Evolutionary conservation across 2,329 filamentous ascomycete species (phyloP), one percentile per base, ranked within the genome.

Genomic region (Elsinoe necatrix): DNA sequence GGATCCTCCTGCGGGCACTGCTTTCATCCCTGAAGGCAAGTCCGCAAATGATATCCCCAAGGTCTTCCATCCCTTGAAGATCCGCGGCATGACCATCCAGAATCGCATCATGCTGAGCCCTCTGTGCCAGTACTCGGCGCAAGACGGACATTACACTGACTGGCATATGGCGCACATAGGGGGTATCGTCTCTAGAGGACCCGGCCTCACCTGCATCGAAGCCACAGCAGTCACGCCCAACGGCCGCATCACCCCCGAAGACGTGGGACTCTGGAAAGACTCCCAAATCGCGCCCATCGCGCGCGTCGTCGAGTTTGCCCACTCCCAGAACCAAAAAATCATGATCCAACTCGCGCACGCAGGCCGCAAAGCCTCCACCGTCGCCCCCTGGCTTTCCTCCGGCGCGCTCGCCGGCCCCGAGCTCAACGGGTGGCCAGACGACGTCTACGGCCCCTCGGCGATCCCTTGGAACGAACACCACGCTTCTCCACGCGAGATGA

Each of bases 141-240:
- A 83, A 43, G 79, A 86, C 66, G 84, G 91, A 37, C 86, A 92
- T 70, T 75, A 85, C 61, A 91, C 86, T 1, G 79, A 86, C 67
- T 95, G 84, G 80, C 89, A 95, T 69, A 75, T 92, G 51, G 83
- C 89, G 14, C 90, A 95, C 66, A 77, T 92, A 23, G 88, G 89
- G 57, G 84, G 88, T 59, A 90, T 90, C 63, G 80, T 88, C 20
- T 77, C 85, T 58, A 82, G 86, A 57, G 91, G 91, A 11, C 84
- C 87, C 0, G 86, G 82, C 1, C 75, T 95, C 16, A 75, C 85
- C 50, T 81, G 90, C 59, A 77, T 91, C 57, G 91, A 95, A 73
- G 89, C 90, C 23, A 90, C 87, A 0, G 77, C 83, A 29, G 86
- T 95, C 0, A 76, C 81, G 8, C 72, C 87, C 4, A 83, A 91